phyloP scores from a whole-genome alignment of 805 yeast genomes.

The Zygotorulaspora chibaensis region DNA sequence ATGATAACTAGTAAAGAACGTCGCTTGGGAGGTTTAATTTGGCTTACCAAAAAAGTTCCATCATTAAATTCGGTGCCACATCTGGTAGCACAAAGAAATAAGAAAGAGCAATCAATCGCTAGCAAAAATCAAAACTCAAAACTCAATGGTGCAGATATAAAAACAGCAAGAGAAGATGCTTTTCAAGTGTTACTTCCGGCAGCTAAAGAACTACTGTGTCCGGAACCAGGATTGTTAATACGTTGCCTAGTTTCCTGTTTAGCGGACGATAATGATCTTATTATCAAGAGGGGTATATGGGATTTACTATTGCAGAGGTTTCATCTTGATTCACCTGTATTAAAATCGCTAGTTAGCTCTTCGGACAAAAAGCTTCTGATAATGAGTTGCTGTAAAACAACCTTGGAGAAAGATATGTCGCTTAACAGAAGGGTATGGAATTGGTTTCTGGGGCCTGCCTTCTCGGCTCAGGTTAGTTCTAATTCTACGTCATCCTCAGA shows the following conservation, averaged over 20 bases:
- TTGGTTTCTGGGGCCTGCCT: constrained; percentile 78
- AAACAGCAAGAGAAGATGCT: constrained; percentile 34
- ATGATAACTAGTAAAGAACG: constrained; percentile 76
- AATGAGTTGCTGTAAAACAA: constrained; percentile 60
- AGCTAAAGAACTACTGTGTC: constrained; percentile 59
- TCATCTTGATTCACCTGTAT: constrained; percentile 56
- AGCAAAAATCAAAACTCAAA: constrained; percentile 2
- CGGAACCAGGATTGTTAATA: constrained; percentile 74
- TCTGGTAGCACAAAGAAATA: constrained; percentile 17
- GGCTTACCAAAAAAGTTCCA: constrained; percentile 63
- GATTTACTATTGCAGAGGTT: constrained; percentile 70
- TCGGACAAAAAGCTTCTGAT: constrained; percentile 57
- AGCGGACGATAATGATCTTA: constrained; percentile 55
- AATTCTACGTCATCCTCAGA: constrained; percentile 6
- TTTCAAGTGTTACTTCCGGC: constrained; percentile 39
- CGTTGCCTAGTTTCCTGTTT: constrained; percentile 72
- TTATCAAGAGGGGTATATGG: constrained; percentile 83
- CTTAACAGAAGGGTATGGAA: constrained; percentile 89
- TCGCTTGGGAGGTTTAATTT: constrained; percentile 77
- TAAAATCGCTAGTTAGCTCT: constrained; percentile 44
- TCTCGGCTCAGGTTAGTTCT: constrained; percentile 5
- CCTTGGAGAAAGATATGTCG: constrained; percentile 86
- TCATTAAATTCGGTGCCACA: constrained; percentile 42
- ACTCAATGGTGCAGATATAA: constrained; percentile 20
- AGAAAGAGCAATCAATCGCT: not conserved